phyloP scores from a whole-genome alignment of 805 yeast species.

The Lipomyces spencermartinsiae region DNA sequence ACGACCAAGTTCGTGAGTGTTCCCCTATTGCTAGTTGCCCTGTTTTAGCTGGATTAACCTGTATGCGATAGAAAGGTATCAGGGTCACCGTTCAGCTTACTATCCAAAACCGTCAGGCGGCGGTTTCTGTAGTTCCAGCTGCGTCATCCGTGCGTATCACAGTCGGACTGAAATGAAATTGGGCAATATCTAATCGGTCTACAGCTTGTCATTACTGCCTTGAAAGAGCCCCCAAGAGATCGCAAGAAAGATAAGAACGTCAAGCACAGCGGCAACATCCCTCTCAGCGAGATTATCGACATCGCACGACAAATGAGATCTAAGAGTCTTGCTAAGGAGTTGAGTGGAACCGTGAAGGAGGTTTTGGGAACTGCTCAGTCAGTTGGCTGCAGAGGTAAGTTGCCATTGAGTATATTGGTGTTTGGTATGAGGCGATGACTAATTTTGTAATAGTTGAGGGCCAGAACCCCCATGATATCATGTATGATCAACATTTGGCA shows the following conservation, averaged over 20 bases:
- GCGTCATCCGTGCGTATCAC: slow-evolving; percentile 72
- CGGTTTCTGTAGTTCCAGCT: slow-evolving; percentile 98
- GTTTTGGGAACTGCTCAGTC: slow-evolving; percentile 99
- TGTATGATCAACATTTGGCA: slow-evolving; percentile 45
- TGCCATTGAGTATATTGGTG: not conserved
- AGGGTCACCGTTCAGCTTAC: slow-evolving; percentile 98
- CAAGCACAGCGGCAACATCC: slow-evolving; percentile 98
- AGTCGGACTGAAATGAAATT: not conserved
- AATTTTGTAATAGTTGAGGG: slow-evolving; percentile 68
- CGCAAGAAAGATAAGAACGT: slow-evolving; percentile 99
- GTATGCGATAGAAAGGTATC: slow-evolving; percentile 73
- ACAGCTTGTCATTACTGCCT: slow-evolving; percentile 90
- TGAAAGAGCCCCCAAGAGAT: slow-evolving; percentile 99
- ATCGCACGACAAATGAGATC: slow-evolving; percentile 97
- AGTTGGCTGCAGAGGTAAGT: slow-evolving; percentile 83
- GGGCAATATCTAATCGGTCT: not conserved
- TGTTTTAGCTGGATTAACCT: not conserved
- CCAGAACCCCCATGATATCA: slow-evolving; percentile 99
- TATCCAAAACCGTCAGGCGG: slow-evolving; percentile 99
- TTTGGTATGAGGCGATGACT: not conserved
- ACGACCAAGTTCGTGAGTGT: slow-evolving; percentile 78
- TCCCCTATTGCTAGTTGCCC: not conserved
- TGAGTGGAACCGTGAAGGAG: slow-evolving; percentile 97
- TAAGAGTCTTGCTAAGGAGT: slow-evolving; percentile 97
- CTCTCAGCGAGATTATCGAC: slow-evolving; percentile 94